These are phyloP conservation scores for Pascua sp. DNA, from an alignment of 1,284 basidiomycete genomes.

Conservation along the genomic window DNA sequence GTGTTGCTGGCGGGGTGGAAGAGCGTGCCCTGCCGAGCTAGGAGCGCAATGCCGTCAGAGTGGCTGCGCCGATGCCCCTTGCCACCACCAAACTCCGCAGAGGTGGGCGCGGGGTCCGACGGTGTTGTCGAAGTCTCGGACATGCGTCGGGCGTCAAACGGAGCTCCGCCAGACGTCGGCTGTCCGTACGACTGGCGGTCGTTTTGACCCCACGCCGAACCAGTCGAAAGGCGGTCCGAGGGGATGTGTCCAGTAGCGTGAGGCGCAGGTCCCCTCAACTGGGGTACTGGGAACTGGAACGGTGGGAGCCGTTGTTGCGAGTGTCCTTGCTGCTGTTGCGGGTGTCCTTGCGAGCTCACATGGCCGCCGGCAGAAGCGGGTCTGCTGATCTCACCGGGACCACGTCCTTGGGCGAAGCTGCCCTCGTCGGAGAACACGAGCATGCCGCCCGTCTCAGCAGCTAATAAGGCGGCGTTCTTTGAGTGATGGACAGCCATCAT, in stretches of 20 bases:
- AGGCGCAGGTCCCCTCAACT: no score
- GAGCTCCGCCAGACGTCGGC: background rate
- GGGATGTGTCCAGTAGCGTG: no score
- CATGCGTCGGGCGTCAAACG: background rate
- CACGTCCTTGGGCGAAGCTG: background rate
- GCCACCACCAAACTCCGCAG: slow-evolving; percentile 6
- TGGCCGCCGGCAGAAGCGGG: no score
- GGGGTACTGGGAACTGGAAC: no score
- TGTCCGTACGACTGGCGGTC: background rate
- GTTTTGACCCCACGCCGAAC: no score
- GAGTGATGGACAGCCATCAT: slow-evolving; percentile 19
- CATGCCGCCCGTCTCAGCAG: slow-evolving; percentile 37
- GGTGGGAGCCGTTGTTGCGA: no score
- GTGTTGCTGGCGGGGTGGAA: slow-evolving; percentile 41
- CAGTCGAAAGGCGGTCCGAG: no score
- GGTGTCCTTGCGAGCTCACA: no score
- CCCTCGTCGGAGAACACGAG: slow-evolving; percentile 5
- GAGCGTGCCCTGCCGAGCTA: slow-evolving; percentile 46
- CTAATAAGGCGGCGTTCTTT: slow-evolving; percentile 31
- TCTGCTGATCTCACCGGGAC: background rate
- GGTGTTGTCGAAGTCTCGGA: background rate
- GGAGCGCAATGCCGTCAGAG: slow-evolving; percentile 41
- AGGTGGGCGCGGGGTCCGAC: background rate
- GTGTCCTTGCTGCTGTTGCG: no score
- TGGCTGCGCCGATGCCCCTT: slow-evolving; percentile 24